Evolutionary conservation across 306 rosid genomes (phyloP), one percentile per base, ranked within the genome.

Genomic region (Macrotyloma uniflorum): DNA sequence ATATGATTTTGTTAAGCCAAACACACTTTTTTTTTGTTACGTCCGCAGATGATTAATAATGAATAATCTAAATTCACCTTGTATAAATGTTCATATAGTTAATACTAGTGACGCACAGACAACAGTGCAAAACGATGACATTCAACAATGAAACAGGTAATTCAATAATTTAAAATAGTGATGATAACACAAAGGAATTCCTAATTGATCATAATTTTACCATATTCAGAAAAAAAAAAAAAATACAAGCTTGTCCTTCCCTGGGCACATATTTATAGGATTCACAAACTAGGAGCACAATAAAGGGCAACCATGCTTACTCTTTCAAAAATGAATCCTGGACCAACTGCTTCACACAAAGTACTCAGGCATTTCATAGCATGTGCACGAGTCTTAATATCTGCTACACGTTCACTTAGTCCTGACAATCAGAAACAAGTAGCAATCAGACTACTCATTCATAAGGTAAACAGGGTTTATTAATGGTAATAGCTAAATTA

Each of bases 251-350:
- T 61, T 14, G 43, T 24, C 45, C 28, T 30, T 13, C 18, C 53
- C n/a, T 54, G 62, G 24, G 13, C 64, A 46, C 35, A 70, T 11
- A 54, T 3, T 55, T 69, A 23, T 8, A 2, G 19, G 54, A 49
- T 3, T 35, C 64, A 75, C 18, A 53, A 47, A 28, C 51, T 28
- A 26, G 45, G 83, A 23, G 54, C 50, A n/a, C n/a, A n/a, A 65
- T 22, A 72, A 79, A 53, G 54, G 63, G 55, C 33, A 78, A 71
- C 11, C 26, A 78, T 35, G 70, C 98, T 81, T 91, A 95, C 99
- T 83, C 98, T 90, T 86, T 93, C 99, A 83, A 96, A 91, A 71
- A 96, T 67, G 86, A 96, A 93, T 33, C 98, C 99, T n/a, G 98
- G 99, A 73, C 97, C 97, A 71, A 90, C 89, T 55, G 99, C 99